Evolutionary conservation across 495 filamentous ascomycete species (phyloP).

Genomic region (Penicillium parvum): DNA sequence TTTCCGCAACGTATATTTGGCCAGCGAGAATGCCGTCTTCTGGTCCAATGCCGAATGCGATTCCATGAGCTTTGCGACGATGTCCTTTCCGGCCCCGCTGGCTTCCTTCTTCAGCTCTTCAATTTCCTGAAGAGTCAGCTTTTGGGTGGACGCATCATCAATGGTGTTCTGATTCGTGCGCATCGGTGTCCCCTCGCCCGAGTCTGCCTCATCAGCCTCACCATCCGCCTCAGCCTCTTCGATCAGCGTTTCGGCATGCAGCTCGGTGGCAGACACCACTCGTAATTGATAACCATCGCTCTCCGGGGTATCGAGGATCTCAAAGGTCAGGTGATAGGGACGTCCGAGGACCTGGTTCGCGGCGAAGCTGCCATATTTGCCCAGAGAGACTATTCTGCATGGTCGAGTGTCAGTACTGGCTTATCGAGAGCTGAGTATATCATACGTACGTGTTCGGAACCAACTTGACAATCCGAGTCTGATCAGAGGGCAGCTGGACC

Average conservation of each 20-base stretch:
- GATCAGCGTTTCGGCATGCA: slow-evolving; percentile 68
- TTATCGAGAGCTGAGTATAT: background rate
- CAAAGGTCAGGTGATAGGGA: slow-evolving; percentile 86
- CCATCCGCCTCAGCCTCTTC: slow-evolving; percentile 52
- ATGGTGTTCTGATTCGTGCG: slow-evolving; percentile 74
- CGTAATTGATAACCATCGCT: slow-evolving; percentile 59
- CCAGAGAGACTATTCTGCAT: slow-evolving; percentile 72
- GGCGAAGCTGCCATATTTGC: slow-evolving; percentile 86
- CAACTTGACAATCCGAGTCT: slow-evolving; percentile 59
- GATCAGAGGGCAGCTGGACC: slow-evolving; percentile 64
- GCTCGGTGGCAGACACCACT: slow-evolving; percentile 73
- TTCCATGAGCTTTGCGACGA: slow-evolving; percentile 80
- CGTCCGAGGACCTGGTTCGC: slow-evolving; percentile 81
- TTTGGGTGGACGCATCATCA: slow-evolving; percentile 78
- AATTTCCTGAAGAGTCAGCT: slow-evolving; percentile 79
- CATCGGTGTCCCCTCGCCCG: slow-evolving; percentile 57
- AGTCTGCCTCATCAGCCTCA: slow-evolving; percentile 45
- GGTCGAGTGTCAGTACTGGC: slow-evolving; percentile 17
- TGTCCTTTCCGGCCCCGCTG: slow-evolving; percentile 73
- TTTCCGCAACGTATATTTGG: slow-evolving; percentile 93
- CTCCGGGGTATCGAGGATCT: slow-evolving; percentile 67
- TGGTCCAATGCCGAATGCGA: slow-evolving; percentile 84
- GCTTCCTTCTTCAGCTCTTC: slow-evolving; percentile 82
- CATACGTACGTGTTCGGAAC: slow-evolving; percentile 70
- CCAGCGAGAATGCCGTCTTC: slow-evolving; percentile 88